Evolutionary conservation across 140 eudicot genomes (phyloP).

Genomic region (Flaveria floridana): DNA sequence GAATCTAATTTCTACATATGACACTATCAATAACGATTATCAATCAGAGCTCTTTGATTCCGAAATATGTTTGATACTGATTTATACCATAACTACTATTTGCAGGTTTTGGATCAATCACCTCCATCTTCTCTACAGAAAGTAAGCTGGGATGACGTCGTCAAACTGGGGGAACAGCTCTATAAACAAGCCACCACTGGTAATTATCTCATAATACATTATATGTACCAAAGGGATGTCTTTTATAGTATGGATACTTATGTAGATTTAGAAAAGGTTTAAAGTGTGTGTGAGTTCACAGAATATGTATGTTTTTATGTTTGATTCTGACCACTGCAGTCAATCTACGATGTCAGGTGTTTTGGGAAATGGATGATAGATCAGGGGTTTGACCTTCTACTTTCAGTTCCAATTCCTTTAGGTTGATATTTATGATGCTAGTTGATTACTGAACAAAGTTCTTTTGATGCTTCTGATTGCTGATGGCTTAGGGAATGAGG

Average conservation of each 20-base stretch:
- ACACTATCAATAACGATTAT: too few species aligned
- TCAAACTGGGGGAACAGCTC: conserved; percentile 71
- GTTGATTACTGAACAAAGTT: background rate
- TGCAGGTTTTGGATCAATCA: conserved; percentile 66
- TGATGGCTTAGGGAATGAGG: background rate
- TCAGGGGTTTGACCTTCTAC: background rate
- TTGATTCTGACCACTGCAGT: background rate
- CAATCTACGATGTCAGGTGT: background rate
- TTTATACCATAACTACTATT: background rate
- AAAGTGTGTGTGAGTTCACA: too few species aligned
- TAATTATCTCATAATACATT: background rate
- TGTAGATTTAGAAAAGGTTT: too few species aligned
- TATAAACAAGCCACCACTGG: conserved; percentile 87
- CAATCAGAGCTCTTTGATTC: background rate
- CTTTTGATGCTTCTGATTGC: background rate
- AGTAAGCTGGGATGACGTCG: conserved; percentile 75
- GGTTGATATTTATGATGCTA: background rate
- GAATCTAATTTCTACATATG: background rate
- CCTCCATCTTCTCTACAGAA: conserved; percentile 64
- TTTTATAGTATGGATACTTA: too few species aligned
- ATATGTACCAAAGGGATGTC: too few species aligned
- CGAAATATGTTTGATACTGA: background rate
- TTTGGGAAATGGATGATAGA: background rate
- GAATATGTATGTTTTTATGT: background rate
- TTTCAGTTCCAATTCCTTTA: background rate